A percentile compares a stretch with the other conserved stretches of the same genome.
These are phyloP conservation scores for Aspergillus jensenii DNA, from an alignment of 2,329 filamentous ascomycete species.

Conservation along the genomic window DNA sequence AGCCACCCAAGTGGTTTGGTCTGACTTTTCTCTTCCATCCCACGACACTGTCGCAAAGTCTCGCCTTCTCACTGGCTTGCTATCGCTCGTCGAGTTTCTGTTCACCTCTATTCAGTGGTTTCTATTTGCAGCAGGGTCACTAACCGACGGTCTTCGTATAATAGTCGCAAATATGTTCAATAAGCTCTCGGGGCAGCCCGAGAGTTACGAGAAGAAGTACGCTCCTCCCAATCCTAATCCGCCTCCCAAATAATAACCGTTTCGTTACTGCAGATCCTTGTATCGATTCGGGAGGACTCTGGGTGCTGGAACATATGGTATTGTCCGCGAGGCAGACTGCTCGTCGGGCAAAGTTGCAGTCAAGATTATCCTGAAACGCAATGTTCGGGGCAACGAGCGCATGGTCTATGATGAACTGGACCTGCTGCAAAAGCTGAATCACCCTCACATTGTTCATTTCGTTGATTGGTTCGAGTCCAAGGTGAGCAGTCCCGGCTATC, in stretches of 20 bases:
- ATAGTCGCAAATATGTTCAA: conserved; percentile 87
- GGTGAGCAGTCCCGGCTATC: conserved; percentile 51
- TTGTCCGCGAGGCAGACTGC: conserved; percentile 91
- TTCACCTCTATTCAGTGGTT: neutral
- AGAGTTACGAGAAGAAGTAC: conserved; percentile 98
- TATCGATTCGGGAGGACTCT: conserved; percentile 93
- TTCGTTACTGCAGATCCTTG: conserved; percentile 61
- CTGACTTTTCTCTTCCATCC: neutral
- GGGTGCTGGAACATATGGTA: conserved; percentile 96
- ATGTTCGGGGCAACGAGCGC: conserved; percentile 94
- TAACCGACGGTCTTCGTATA: conserved; percentile 1
- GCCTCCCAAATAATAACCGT: conserved; percentile 10
- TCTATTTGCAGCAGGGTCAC: neutral
- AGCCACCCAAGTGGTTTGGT: neutral
- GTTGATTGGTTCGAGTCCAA: conserved; percentile 99
- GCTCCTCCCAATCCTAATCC: conserved; percentile 22
- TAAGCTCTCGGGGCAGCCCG: conserved; percentile 92
- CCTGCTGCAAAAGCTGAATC: conserved; percentile 86
- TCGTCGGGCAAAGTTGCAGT: conserved; percentile 81
- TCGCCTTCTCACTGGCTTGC: neutral
- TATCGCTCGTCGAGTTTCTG: neutral
- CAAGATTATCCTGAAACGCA: conserved; percentile 99
- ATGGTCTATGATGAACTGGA: conserved; percentile 98
- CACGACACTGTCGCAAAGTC: neutral
- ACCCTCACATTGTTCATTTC: conserved; percentile 95